These are phyloP conservation scores for Fusarium sp. DNA, from an alignment of 2,329 filamentous ascomycete species.

Conservation along the genomic window DNA sequence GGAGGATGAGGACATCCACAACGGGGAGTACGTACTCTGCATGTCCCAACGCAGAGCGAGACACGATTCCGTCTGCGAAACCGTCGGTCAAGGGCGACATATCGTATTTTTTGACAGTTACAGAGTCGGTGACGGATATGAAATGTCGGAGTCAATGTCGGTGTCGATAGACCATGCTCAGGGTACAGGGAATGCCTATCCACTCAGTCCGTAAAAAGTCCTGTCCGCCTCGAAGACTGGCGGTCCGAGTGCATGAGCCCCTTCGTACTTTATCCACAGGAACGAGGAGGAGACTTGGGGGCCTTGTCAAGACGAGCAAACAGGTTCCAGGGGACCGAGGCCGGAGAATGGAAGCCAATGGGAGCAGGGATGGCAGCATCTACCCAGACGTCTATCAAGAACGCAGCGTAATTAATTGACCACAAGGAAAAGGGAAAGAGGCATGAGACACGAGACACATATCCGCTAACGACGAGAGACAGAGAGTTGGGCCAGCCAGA, in stretches of 20 bases:
- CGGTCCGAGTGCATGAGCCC: conserved; percentile 33
- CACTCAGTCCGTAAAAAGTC: conserved; percentile 37
- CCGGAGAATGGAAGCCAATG: conserved; percentile 26
- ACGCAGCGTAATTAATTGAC: conserved; percentile 13
- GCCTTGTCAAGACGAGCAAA: conserved; percentile 21
- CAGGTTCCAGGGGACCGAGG: conserved; percentile 18
- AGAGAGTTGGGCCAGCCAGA: conserved; percentile 11
- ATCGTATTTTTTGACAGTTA: conserved; percentile 33
- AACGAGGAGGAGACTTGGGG: conserved; percentile 26
- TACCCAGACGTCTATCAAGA: conserved; percentile 13
- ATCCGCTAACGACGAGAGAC: conserved; percentile 2
- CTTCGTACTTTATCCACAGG: conserved; percentile 29
- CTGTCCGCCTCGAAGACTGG: conserved; percentile 36
- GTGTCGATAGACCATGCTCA: conserved; percentile 40
- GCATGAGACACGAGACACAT: conserved; percentile 21
- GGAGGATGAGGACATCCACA: conserved; percentile 19
- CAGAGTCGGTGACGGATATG: conserved; percentile 41
- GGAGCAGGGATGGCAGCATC: conserved; percentile 12
- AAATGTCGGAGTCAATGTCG: conserved; percentile 44
- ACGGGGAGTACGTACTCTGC: conserved; percentile 28
- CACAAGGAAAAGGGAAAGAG: conserved; percentile 12
- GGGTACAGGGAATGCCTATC: conserved; percentile 37
- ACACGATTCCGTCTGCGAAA: conserved; percentile 33
- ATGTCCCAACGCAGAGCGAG: conserved; percentile 37
- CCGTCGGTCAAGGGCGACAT: conserved; percentile 42